Evolutionary conservation across 2,329 filamentous ascomycete species (phyloP), one percentile per base, ranked within the genome.

Genomic region (Ceratocystis lukuohia): DNA sequence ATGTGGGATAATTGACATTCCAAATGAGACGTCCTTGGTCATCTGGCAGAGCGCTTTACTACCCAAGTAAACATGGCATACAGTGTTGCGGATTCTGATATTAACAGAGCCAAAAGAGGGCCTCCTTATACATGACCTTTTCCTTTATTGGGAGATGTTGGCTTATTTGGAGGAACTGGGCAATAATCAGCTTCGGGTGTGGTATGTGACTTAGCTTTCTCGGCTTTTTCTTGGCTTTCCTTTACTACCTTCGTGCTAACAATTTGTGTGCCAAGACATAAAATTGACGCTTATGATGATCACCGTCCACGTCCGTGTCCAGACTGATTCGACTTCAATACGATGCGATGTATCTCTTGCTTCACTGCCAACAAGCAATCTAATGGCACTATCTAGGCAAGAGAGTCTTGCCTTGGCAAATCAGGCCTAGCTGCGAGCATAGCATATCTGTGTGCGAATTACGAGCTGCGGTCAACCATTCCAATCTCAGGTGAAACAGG

Each of bases 241-340:
- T 57, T 57, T 12, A 12, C 53, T 33, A 28, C 20, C n/a, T 57
- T 57, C n/a, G 15, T n/a, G 28, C 53, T 57, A 57, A 57, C 53
- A 33, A 33, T 7, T 8, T 12, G 22, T 17, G 30, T 33, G 53
- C 53, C 25, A 57, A 57, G 25, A 33, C 6, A 15, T 30, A 33
- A 57, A 57, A 57, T 57, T 28, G 37, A 57, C 15, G 53, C 53
- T 33, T 28, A 57, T n/a, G 53, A n/a, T 28, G 53, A 57, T 57
- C 53, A 30, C 53, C 22, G 17, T 30, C 28, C 15, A n/a, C 2
- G 56, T 37, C 28, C 28, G 56, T 59, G 56, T 59, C 5, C 25
- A 28, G 33, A n/a, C 25, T 28, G 48, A 53, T 25, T 53, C 8
- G 48, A 17, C 48, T 20, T n/a, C 56, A 30, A 59, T n/a, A 33